Conservation (phyloP, 306 rosid genomes). For the Quercus parvula region DNA sequence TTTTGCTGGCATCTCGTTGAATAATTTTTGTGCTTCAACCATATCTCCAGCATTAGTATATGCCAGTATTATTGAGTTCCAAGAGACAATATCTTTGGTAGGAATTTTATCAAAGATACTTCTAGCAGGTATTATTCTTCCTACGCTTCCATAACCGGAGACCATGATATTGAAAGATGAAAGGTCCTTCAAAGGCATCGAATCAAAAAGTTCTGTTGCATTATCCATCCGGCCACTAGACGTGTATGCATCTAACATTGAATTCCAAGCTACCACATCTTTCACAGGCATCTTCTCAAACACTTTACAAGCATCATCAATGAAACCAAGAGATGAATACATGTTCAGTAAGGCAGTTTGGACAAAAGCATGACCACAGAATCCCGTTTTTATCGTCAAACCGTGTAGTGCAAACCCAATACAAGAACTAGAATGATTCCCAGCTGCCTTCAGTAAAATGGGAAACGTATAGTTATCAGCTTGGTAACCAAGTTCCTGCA, state of each 20-base stretch:
- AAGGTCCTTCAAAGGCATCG: constrained; percentile 24
- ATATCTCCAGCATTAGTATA: constrained; percentile 17
- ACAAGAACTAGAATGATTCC: neutral
- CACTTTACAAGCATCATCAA: constrained; percentile 17
- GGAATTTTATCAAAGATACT: constrained; percentile 17
- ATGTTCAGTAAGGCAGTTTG: constrained; percentile 21
- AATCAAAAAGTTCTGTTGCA: neutral
- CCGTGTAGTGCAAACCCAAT: constrained; percentile 21
- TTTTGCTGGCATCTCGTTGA: constrained; percentile 8
- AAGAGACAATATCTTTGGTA: constrained; percentile 22
- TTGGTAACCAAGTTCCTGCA: constrained; percentile 24
- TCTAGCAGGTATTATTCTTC: constrained; percentile 12
- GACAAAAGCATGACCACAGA: constrained; percentile 14
- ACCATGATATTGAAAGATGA: constrained; percentile 21
- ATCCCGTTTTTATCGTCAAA: constrained; percentile 19
- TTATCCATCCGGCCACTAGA: constrained; percentile 19
- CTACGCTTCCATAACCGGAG: constrained; percentile 22
- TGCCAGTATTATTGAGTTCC: constrained; percentile 35
- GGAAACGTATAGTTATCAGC: constrained; percentile 33
- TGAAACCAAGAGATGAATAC: neutral
- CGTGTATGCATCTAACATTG: constrained; percentile 26
- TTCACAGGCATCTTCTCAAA: constrained; percentile 27
- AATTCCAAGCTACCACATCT: constrained; percentile 32
- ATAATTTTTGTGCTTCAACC: constrained; percentile 15
- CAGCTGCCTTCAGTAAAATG: constrained; percentile 26